Evolutionary conservation across 495 filamentous ascomycete species (phyloP).

Genomic region (Penicillium manginii): DNA sequence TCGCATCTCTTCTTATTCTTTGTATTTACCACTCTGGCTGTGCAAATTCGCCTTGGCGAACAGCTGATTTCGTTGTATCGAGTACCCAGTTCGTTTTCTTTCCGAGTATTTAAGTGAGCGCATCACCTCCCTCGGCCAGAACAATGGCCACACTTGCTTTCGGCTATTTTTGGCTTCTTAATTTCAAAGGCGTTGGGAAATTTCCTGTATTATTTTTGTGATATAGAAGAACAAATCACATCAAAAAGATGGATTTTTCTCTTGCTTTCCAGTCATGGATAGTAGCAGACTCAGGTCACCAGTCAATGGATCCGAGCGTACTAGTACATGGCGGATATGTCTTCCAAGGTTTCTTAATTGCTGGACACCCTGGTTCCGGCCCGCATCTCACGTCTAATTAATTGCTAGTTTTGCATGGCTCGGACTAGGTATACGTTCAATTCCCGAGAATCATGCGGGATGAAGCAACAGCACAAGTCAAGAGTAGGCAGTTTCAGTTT

Average conservation of each 20-base stretch:
- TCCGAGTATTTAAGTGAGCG: slow-evolving; percentile 35
- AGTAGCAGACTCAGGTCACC: neutral
- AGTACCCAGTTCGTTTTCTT: slow-evolving; percentile 33
- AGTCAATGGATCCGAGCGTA: no score
- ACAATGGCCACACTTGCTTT: slow-evolving; percentile 24
- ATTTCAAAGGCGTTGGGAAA: slow-evolving; percentile 36
- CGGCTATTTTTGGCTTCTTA: slow-evolving; percentile 25
- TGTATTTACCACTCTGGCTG: slow-evolving; percentile 28
- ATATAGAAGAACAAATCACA: slow-evolving; percentile 35
- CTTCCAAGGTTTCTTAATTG: no score
- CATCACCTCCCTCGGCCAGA: slow-evolving; percentile 26
- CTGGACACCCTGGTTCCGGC: no score
- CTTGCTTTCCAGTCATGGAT: neutral
- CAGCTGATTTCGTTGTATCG: slow-evolving; percentile 30
- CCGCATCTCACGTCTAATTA: neutral
- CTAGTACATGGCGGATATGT: no score
- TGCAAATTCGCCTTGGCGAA: slow-evolving; percentile 20
- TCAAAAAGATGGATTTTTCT: slow-evolving; percentile 16
- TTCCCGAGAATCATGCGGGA: no score
- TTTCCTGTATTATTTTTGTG: slow-evolving; percentile 29
- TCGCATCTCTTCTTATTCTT: slow-evolving; percentile 11
- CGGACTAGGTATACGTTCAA: no score
- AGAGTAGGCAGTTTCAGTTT: slow-evolving; percentile 2
- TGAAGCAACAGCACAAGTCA: neutral
- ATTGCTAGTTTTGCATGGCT: neutral